These are phyloP conservation scores for Penstemon eatonii DNA, from an alignment of 257 asterid genomes.

Conservation along the genomic window DNA sequence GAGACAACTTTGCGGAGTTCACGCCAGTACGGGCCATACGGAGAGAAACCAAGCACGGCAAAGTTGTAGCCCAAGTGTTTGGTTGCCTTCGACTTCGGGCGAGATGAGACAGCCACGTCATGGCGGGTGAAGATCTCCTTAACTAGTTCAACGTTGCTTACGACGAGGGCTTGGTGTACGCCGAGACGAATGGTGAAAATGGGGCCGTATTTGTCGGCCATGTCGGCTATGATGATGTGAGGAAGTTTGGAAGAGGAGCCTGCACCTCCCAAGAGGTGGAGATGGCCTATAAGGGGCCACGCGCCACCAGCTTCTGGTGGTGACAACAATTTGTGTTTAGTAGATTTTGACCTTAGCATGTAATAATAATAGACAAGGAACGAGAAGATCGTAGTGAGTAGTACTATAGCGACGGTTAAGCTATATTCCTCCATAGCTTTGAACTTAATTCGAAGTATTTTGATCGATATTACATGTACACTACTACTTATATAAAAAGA, in stretches of 20 bases:
- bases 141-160: slow-evolving; percentile 36
- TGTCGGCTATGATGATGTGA: slow-evolving; percentile 25
- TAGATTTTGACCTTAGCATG: neutral
- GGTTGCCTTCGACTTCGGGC: slow-evolving; percentile 24
- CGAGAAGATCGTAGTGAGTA: neutral
- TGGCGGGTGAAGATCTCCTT: slow-evolving; percentile 39
- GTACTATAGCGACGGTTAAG: slow-evolving; percentile 2
- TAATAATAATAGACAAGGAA: neutral
- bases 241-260: slow-evolving; percentile 26
- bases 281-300: slow-evolving; percentile 37
- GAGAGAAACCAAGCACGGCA: slow-evolving; percentile 38
- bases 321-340: neutral
- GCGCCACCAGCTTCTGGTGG: slow-evolving; percentile 42
- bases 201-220: slow-evolving; percentile 38
- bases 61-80: slow-evolving; percentile 24
- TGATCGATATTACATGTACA: no score
- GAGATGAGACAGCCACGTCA: slow-evolving; percentile 30
- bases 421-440: slow-evolving; percentile 17
- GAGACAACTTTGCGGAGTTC: slow-evolving; percentile 31
- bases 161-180: slow-evolving; percentile 32
- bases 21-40: slow-evolving; percentile 38
- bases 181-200: slow-evolving; percentile 42
- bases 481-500: no score
- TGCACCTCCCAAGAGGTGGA: slow-evolving; percentile 34
- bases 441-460: no score